A percentile compares a stretch with the other conserved stretches of the same genome.
phyloP scores from a whole-genome alignment of 345 rosid species.

The Cochlearia excelsa region DNA sequence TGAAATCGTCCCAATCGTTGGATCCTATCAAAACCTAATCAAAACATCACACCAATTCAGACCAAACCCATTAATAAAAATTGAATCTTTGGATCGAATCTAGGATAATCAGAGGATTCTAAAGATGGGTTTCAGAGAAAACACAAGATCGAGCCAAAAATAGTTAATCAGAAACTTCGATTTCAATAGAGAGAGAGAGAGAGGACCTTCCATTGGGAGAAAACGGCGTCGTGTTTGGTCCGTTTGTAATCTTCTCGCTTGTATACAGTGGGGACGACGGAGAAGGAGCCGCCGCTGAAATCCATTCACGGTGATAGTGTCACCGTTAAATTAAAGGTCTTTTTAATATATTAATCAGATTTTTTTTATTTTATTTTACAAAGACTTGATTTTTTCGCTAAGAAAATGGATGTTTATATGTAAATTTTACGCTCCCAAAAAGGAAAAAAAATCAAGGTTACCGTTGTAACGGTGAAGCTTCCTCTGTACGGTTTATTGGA shows the following conservation, averaged over 20 bases:
- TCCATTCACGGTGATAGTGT: not conserved
- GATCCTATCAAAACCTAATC: slow-evolving; percentile 67
- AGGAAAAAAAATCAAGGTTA: not conserved
- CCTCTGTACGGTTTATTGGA: slow-evolving; percentile 2
- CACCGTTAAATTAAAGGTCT: not conserved
- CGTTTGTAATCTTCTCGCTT: slow-evolving; percentile 66
- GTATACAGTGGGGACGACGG: slow-evolving; percentile 34
- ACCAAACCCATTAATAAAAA: not conserved
- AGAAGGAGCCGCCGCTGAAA: slow-evolving; percentile 28
- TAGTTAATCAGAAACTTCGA: slow-evolving; percentile 2
- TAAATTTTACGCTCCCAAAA: too few relatives aligned
- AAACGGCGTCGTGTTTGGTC: slow-evolving; percentile 67
- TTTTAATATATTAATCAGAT: not conserved
- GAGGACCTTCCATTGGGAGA: slow-evolving; percentile 73
- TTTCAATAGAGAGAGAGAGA: not conserved
- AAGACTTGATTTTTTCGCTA: too few relatives aligned
- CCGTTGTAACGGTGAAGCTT: slow-evolving; percentile 33
- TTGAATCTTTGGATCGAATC: not conserved
- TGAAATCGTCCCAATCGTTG: slow-evolving; percentile 70
- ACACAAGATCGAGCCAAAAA: slow-evolving; percentile 14
- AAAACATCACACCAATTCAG: not conserved
- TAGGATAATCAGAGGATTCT: not conserved
- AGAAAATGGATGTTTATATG: too few relatives aligned
- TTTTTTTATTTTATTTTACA: not conserved
- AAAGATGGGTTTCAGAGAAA: not conserved